Percentiles rank a stretch among this genome's conserved stretches.
phyloP scores from a whole-genome alignment of 306 rosid genomes.

The Inga oerstediana region DNA sequence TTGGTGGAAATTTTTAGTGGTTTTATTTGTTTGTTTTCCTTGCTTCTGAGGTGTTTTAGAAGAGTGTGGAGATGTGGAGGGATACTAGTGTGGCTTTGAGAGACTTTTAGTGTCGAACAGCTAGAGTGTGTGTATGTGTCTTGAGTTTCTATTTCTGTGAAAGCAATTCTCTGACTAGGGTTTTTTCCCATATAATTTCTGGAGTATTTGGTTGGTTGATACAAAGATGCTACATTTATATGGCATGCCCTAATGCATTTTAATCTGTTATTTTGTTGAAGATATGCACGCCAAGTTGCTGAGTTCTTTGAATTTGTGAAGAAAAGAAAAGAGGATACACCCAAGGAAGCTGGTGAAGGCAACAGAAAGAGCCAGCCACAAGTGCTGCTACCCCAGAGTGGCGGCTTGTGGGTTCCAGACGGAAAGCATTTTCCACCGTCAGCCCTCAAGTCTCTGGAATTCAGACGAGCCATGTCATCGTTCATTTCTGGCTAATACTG shows the following conservation, averaged over 20 bases:
- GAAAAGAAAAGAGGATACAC: constrained; percentile 62
- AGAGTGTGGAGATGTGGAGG: neutral
- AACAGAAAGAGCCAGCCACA: constrained; percentile 51
- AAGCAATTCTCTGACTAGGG: neutral
- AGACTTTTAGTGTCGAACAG: neutral
- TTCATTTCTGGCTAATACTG: constrained; percentile 60
- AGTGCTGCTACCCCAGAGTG: constrained; percentile 59
- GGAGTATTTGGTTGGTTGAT: neutral
- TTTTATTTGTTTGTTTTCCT: neutral
- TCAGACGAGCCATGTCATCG: constrained; percentile 65
- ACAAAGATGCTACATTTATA: neutral
- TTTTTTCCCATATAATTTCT: neutral
- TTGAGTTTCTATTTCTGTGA: neutral
- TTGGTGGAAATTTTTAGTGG: neutral
- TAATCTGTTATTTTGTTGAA: neutral
- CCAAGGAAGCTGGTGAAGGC: constrained; percentile 47
- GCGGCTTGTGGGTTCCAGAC: constrained; percentile 76
- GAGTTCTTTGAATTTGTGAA: constrained; percentile 93
- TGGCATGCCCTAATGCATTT: constrained; percentile 1
- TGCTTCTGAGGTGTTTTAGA: neutral
- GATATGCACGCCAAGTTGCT: constrained; percentile 90
- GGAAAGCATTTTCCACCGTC: constrained; percentile 63
- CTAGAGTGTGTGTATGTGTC: neutral
- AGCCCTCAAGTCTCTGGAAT: constrained; percentile 64
- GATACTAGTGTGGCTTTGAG: neutral